phyloP scores from a whole-genome alignment of 179 eudicot genomes.

The Carnegiea gigantea region DNA sequence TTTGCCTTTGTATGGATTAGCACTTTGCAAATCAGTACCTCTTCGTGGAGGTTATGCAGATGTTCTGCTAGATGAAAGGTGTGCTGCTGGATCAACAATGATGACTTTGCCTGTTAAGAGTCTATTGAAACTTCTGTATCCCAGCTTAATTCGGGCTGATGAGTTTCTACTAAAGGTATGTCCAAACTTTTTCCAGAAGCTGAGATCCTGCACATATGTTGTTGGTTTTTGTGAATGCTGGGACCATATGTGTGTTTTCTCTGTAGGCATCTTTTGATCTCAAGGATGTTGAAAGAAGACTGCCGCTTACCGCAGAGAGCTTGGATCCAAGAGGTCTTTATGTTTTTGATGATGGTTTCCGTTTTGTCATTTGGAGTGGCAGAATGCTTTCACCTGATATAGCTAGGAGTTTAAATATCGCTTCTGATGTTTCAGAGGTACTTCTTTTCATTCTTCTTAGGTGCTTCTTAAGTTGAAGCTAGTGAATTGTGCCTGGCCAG shows the following conservation, averaged over 20 bases:
- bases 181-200: background rate
- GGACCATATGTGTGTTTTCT: slow-evolving; percentile 14
- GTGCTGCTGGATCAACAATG: slow-evolving; percentile 88
- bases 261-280: slow-evolving; percentile 50
- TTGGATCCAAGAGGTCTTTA: slow-evolving; percentile 88
- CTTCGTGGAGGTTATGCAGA: slow-evolving; percentile 93
- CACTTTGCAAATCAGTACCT: slow-evolving; percentile 71
- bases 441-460: slow-evolving; percentile 1
- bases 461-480: background rate
- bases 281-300: slow-evolving; percentile 39
- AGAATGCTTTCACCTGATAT: slow-evolving; percentile 79
- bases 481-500: background rate
- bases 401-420: slow-evolving; percentile 60
- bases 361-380: slow-evolving; percentile 94
- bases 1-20: slow-evolving; percentile 72
- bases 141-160: slow-evolving; percentile 76
- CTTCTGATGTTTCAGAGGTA: slow-evolving; percentile 77
- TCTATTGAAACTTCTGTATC: slow-evolving; percentile 79
- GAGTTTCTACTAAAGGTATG: slow-evolving; percentile 69
- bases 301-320: slow-evolving; percentile 79
- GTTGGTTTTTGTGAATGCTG: slow-evolving; percentile 21
- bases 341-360: slow-evolving; percentile 87
- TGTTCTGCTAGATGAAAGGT: slow-evolving; percentile 87
- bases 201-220: slow-evolving; percentile 1
- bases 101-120: slow-evolving; percentile 86